A percentile compares a stretch with the other conserved stretches of the same genome.
Evolutionary conservation across 2,329 filamentous ascomycete genomes (phyloP).

Genomic region (Catunica adiposa): DNA sequence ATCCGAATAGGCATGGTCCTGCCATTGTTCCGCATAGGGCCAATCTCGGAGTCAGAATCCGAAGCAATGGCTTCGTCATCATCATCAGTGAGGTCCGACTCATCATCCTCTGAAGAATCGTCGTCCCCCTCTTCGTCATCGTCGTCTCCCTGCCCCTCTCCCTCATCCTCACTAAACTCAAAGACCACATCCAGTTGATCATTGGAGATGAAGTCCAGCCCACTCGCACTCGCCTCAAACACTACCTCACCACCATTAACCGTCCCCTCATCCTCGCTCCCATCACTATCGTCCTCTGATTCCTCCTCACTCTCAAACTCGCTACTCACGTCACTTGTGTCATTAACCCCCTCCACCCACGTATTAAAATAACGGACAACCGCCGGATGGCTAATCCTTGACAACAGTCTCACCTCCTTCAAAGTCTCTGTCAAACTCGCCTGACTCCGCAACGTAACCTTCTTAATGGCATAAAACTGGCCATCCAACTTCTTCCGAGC

Average conservation of each 20-base stretch:
- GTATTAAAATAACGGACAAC: slow-evolving; percentile 86
- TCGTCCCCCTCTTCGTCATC: slow-evolving; percentile 32
- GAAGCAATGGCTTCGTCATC: slow-evolving; percentile 5
- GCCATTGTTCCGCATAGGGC: neutral
- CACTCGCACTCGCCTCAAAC: slow-evolving; percentile 48
- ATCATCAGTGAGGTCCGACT: slow-evolving; percentile 13
- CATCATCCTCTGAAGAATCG: slow-evolving; percentile 24
- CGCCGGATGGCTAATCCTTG: slow-evolving; percentile 77
- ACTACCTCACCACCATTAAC: slow-evolving; percentile 20
- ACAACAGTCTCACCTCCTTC: slow-evolving; percentile 74
- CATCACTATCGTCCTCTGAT: slow-evolving; percentile 35
- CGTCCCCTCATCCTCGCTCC: slow-evolving; percentile 37
- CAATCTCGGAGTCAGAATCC: neutral
- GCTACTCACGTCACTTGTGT: slow-evolving; percentile 25
- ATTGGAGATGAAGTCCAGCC: slow-evolving; percentile 69
- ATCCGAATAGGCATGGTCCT: slow-evolving; percentile 4
- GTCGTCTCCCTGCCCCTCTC: slow-evolving; percentile 18
- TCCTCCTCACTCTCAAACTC: slow-evolving; percentile 26
- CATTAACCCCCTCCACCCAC: slow-evolving; percentile 61
- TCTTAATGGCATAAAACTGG: slow-evolving; percentile 90
- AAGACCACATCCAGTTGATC: slow-evolving; percentile 52
- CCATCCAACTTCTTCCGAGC: slow-evolving; percentile 88
- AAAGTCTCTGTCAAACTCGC: slow-evolving; percentile 58
- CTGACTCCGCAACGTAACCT: slow-evolving; percentile 70
- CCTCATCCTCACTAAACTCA: slow-evolving; percentile 26